Conservation (phyloP, 1,139 yeast genomes). For the Saccharomycopsis phalli region DNA sequence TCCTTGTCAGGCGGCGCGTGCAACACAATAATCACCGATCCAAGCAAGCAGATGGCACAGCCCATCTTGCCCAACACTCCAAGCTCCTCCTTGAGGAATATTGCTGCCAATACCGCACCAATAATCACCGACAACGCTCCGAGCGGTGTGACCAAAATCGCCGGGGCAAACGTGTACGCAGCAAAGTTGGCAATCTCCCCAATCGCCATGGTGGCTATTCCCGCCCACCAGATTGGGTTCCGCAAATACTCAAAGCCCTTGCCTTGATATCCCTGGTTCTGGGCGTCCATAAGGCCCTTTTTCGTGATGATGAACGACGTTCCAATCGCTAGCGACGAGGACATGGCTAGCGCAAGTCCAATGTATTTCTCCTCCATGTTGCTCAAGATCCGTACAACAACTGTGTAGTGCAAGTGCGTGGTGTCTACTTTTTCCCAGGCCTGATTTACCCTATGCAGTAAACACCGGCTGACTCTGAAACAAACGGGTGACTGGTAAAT, state of each 20-base stretch:
- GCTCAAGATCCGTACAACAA: too few species aligned
- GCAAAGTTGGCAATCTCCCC: constrained; percentile 93
- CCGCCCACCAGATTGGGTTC: constrained; percentile 95
- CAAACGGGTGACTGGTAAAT: too few species aligned
- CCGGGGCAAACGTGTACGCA: constrained; percentile 93
- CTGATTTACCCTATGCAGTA: too few species aligned
- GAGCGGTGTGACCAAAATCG: constrained; percentile 82
- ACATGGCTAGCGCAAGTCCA: constrained; percentile 81
- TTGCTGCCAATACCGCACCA: constrained; percentile 83
- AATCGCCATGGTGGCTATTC: constrained; percentile 82
- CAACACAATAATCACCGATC: constrained; percentile 80
- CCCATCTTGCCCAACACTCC: constrained; percentile 92
- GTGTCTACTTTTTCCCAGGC: too few species aligned
- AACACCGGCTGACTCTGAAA: too few species aligned
- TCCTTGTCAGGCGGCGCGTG: constrained; percentile 95
- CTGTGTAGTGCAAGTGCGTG: too few species aligned
- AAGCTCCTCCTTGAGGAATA: constrained; percentile 76
- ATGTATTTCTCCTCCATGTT: constrained; percentile 67
- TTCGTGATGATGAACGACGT: constrained; percentile 85
- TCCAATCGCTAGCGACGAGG: constrained; percentile 85
- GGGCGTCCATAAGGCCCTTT: constrained; percentile 72
- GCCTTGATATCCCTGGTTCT: constrained; percentile 56
- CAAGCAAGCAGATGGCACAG: constrained; percentile 83
- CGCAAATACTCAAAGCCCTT: constrained; percentile 68
- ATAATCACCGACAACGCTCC: constrained; percentile 88